A percentile compares a stretch with the other conserved stretches of the same genome.
Evolutionary conservation across 1,139 yeast genomes (phyloP).

Genomic region (Suhomyces yuchorum): DNA sequence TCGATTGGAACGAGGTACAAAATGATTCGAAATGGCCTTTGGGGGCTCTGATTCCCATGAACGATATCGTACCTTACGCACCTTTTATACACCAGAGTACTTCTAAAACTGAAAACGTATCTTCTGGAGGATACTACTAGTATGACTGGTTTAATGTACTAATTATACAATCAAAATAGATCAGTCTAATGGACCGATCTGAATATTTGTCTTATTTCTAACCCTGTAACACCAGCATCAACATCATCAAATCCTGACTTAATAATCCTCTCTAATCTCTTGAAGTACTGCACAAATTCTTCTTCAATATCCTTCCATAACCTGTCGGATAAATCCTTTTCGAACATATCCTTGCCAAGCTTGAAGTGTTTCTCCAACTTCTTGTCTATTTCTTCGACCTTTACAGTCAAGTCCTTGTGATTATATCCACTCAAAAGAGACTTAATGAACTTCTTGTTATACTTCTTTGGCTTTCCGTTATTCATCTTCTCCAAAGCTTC

Average conservation of each 20-base stretch:
- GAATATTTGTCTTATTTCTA: slow-evolving; percentile 36
- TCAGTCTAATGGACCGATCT: slow-evolving; percentile 12
- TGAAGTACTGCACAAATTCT: slow-evolving; percentile 38
- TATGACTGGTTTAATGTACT: neutral
- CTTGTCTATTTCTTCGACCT: slow-evolving; percentile 57
- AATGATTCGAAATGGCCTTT: slow-evolving; percentile 50
- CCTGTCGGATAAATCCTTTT: slow-evolving; percentile 48
- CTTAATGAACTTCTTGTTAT: slow-evolving; percentile 59
- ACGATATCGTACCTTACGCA: slow-evolving; percentile 13
- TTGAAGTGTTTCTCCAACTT: slow-evolving; percentile 63
- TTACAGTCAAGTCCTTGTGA: slow-evolving; percentile 55
- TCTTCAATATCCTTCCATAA: slow-evolving; percentile 48
- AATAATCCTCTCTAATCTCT: slow-evolving; percentile 40
- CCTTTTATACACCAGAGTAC: neutral
- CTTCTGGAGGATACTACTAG: slow-evolving; percentile 2
- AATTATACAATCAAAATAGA: neutral
- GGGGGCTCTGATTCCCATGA: slow-evolving; percentile 42
- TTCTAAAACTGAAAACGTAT: neutral
- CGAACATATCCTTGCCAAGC: slow-evolving; percentile 45
- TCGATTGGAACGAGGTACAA: slow-evolving; percentile 39
- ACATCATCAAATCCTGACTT: slow-evolving; percentile 44
- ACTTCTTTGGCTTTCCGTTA: slow-evolving; percentile 61
- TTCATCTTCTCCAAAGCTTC: slow-evolving; percentile 52
- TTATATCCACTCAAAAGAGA: slow-evolving; percentile 60
- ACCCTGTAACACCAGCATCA: slow-evolving; percentile 38